Conservation (phyloP, 129 eudicot genomes). For the Pseudognaphalium luteoalbum region DNA sequence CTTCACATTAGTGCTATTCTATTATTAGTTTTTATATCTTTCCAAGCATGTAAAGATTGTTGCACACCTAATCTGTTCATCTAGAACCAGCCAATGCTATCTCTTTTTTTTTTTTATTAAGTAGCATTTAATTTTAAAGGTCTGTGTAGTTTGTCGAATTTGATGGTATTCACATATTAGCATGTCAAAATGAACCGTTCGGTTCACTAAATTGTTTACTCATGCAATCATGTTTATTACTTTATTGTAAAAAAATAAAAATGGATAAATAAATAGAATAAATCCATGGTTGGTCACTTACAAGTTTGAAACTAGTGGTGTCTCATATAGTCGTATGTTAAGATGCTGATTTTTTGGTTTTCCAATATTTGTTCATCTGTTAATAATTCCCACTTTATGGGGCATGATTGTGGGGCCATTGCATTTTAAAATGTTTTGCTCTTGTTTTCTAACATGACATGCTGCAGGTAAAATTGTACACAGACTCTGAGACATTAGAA, state of each 20-base stretch:
- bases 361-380: constrained; percentile 3
- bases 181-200: constrained; percentile 6
- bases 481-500: constrained; percentile 66
- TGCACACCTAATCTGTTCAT: neutral
- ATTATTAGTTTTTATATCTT: neutral
- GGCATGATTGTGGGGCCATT: neutral
- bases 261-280: no score
- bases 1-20: neutral
- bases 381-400: neutral
- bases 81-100: neutral
- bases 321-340: neutral
- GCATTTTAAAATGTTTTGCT: constrained; percentile 15
- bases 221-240: neutral
- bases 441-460: constrained; percentile 23
- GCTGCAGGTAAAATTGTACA: constrained; percentile 66
- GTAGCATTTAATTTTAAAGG: neutral
- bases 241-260: neutral
- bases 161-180: constrained; percentile 4
- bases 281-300: constrained; percentile 24
- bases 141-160: neutral
- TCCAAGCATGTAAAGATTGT: neutral
- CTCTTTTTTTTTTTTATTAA: neutral
- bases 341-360: constrained; percentile 8
- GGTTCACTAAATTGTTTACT: neutral
- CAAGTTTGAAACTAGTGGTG: constrained; percentile 15